Evolutionary conservation across 2,329 filamentous ascomycete species (phyloP).

Genomic region (Juglanconis oblonga): DNA sequence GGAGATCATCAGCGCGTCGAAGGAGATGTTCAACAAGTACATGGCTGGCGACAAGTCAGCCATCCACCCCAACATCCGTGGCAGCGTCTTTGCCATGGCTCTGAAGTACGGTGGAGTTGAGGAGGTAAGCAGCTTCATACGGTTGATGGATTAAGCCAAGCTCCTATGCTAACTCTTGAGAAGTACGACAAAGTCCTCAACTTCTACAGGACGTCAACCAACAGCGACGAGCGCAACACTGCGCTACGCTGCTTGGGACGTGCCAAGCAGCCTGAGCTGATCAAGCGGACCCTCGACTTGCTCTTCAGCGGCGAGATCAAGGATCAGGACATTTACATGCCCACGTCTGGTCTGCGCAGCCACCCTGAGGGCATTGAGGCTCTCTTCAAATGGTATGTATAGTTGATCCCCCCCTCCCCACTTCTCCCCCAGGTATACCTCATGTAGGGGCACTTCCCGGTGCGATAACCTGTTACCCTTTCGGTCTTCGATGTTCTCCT

Average conservation of each 20-base stretch:
- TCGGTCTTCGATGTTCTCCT: too few species aligned
- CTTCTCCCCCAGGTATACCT: background rate
- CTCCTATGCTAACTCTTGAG: slow-evolving; percentile 15
- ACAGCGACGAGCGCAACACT: slow-evolving; percentile 86
- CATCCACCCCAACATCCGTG: slow-evolving; percentile 87
- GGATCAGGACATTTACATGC: slow-evolving; percentile 92
- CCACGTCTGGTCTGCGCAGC: slow-evolving; percentile 72
- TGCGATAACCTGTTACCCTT: background rate
- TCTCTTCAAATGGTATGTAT: slow-evolving; percentile 65
- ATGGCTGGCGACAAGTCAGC: slow-evolving; percentile 74
- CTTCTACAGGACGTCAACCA: slow-evolving; percentile 71
- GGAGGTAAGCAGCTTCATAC: slow-evolving; percentile 53
- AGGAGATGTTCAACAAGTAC: slow-evolving; percentile 89
- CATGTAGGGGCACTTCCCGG: background rate
- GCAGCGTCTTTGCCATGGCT: slow-evolving; percentile 80
- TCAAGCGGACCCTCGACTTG: slow-evolving; percentile 75
- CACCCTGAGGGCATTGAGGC: slow-evolving; percentile 76
- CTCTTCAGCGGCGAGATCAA: slow-evolving; percentile 80
- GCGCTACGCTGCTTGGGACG: slow-evolving; percentile 81
- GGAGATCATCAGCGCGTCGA: slow-evolving; percentile 72
- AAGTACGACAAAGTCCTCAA: slow-evolving; percentile 75
- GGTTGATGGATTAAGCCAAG: background rate
- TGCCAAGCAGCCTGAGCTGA: slow-evolving; percentile 72
- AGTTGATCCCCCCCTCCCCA: background rate
- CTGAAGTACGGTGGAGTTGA: slow-evolving; percentile 80